phyloP scores from a whole-genome alignment of 2,329 filamentous ascomycete species.

The Chaetothyriales sp. region DNA sequence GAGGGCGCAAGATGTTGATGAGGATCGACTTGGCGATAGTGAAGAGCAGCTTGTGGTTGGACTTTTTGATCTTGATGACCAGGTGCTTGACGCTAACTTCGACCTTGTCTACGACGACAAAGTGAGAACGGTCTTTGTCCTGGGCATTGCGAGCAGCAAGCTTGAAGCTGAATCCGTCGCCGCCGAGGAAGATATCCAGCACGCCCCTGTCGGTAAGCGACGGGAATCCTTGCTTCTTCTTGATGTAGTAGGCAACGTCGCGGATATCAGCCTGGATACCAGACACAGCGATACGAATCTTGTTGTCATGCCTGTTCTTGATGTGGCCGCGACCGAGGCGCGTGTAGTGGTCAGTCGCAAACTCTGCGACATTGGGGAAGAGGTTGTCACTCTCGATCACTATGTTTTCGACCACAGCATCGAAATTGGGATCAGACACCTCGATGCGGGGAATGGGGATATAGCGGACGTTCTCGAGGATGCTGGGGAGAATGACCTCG shows the following conservation, averaged over 20 bases:
- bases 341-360: constrained; percentile 86
- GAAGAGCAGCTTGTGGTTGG: constrained; percentile 87
- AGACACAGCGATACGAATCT: constrained; percentile 67
- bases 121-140: constrained; percentile 58
- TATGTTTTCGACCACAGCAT: constrained; percentile 84
- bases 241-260: constrained; percentile 88
- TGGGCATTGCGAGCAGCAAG: constrained; percentile 73
- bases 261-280: constrained; percentile 81
- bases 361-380: constrained; percentile 78
- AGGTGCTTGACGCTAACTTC: constrained; percentile 68
- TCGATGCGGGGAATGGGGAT: constrained; percentile 89
- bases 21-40: constrained; percentile 72
- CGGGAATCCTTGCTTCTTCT: constrained; percentile 88
- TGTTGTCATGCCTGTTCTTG: constrained; percentile 66
- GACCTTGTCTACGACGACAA: constrained; percentile 90
- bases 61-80: constrained; percentile 81
- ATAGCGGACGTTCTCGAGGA: constrained; percentile 76
- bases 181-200: constrained; percentile 74
- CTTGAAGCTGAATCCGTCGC: constrained; percentile 80
- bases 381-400: constrained; percentile 94
- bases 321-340: constrained; percentile 85
- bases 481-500: constrained; percentile 67
- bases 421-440: constrained; percentile 67
- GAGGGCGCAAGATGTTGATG: constrained; percentile 68
- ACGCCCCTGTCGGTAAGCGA: constrained; percentile 74